Conservation (phyloP, 345 rosid species). For the Pistacia atlantica region DNA sequence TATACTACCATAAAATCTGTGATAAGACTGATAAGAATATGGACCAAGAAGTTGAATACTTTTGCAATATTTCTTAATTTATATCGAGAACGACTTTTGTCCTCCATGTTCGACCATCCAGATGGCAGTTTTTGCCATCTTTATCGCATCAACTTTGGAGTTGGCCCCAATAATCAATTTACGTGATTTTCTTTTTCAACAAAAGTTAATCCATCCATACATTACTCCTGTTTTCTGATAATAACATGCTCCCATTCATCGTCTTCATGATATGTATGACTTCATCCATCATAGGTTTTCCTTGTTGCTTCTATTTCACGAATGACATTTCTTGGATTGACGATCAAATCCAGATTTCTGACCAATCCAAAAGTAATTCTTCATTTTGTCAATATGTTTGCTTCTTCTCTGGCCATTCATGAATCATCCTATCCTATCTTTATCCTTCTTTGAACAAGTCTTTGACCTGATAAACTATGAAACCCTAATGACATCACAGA, state of each 20-base stretch:
- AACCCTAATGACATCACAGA: neutral
- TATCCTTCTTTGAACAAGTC: neutral
- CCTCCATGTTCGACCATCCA: neutral
- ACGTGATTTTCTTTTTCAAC: neutral
- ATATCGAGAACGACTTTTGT: neutral
- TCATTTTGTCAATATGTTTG: neutral
- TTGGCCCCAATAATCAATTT: neutral
- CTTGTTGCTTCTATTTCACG: too few relatives aligned
- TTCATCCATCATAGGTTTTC: too few relatives aligned
- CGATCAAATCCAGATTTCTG: too few relatives aligned
- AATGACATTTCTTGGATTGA: too few relatives aligned
- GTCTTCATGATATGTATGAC: neutral
- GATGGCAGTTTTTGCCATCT: constrained; percentile 12
- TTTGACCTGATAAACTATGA: neutral
- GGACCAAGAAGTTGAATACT: neutral
- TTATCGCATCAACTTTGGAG: constrained; percentile 16
- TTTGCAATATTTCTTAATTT: neutral
- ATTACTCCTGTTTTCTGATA: neutral
- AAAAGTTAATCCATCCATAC: neutral
- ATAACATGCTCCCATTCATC: too few relatives aligned
- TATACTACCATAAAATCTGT: neutral
- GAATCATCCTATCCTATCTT: neutral
- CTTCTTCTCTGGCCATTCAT: neutral
- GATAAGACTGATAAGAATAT: neutral
- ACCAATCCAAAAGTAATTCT: neutral